These are phyloP conservation scores for Mycena olivaceomarginata DNA, from an alignment of 768 basidiomycete genomes.

Conservation along the genomic window DNA sequence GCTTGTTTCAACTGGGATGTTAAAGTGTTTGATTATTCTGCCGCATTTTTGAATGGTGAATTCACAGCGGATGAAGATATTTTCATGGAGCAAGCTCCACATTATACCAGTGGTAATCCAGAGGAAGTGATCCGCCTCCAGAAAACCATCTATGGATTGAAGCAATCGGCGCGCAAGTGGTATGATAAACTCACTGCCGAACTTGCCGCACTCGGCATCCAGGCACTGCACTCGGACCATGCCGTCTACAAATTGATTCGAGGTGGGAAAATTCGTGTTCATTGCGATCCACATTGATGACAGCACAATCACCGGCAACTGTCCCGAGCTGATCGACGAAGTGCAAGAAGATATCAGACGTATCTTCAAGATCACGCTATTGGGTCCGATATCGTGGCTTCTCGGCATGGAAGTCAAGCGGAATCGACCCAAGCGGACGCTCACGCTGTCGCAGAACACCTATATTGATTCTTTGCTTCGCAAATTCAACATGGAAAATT, in stretches of 20 bases:
- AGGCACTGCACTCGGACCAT: slow-evolving; percentile 29
- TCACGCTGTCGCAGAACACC: neutral
- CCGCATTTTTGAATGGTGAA: neutral
- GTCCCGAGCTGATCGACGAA: slow-evolving; percentile 35
- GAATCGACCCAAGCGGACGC: slow-evolving; percentile 48
- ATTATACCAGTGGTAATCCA: neutral
- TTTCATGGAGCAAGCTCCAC: slow-evolving; percentile 49
- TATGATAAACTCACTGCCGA: neutral
- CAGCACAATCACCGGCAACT: slow-evolving; percentile 51
- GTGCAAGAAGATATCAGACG: slow-evolving; percentile 50
- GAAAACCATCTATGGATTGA: slow-evolving; percentile 59
- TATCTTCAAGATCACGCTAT: slow-evolving; percentile 57
- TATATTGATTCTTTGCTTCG: slow-evolving; percentile 35
- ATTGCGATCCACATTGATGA: slow-evolving; percentile 58
- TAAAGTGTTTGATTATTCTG: too few species aligned
- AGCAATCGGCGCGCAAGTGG: slow-evolving; percentile 41
- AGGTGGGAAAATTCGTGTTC: slow-evolving; percentile 31
- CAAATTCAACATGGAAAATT: slow-evolving; percentile 42
- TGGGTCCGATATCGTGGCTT: neutral
- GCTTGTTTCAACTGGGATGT: neutral
- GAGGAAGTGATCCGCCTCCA: slow-evolving; percentile 24
- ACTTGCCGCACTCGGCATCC: slow-evolving; percentile 39
- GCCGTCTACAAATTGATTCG: slow-evolving; percentile 37
- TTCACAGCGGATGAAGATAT: slow-evolving; percentile 42
- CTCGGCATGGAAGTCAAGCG: slow-evolving; percentile 58